Percentiles rank a stretch among this genome's conserved stretches.
Conservation (phyloP, 176 grass and related monocot genomes). For the Puccinellia tenuiflora region DNA sequence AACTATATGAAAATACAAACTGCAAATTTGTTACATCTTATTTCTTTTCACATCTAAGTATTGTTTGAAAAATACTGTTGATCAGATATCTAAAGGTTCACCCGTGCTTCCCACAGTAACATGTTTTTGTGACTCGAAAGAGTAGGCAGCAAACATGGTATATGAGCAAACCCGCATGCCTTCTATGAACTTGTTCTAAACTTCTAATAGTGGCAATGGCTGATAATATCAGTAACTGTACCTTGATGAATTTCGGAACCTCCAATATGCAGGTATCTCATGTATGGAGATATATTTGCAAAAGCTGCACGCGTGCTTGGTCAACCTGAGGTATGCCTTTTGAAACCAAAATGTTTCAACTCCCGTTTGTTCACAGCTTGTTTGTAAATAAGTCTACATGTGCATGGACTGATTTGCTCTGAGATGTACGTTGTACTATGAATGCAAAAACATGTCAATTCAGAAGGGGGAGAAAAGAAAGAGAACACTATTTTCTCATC, state of each 20-base stretch:
- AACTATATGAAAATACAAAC: background rate
- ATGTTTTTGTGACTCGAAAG: slow-evolving; percentile 5
- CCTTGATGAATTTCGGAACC: background rate
- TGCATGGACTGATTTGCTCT: background rate
- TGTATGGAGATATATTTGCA: slow-evolving; percentile 90
- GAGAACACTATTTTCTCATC: background rate
- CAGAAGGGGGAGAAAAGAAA: background rate
- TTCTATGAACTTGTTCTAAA: background rate
- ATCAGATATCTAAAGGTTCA: background rate
- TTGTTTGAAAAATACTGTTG: background rate
- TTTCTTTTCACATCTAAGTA: background rate
- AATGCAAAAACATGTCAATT: background rate
- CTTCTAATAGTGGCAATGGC: background rate
- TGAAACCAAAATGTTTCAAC: slow-evolving; percentile 8
- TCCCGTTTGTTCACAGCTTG: background rate
- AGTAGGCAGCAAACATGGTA: background rate
- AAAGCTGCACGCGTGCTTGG: slow-evolving; percentile 73
- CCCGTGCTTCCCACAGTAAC: background rate
- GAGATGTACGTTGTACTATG: background rate
- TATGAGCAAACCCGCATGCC: background rate
- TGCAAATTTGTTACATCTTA: background rate
- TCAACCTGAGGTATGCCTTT: slow-evolving; percentile 64
- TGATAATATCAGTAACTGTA: background rate
- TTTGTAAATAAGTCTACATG: background rate
- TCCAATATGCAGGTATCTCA: slow-evolving; percentile 62